Conservation (phyloP, 1,284 basidiomycete genomes). For the Trametes versicolor region DNA sequence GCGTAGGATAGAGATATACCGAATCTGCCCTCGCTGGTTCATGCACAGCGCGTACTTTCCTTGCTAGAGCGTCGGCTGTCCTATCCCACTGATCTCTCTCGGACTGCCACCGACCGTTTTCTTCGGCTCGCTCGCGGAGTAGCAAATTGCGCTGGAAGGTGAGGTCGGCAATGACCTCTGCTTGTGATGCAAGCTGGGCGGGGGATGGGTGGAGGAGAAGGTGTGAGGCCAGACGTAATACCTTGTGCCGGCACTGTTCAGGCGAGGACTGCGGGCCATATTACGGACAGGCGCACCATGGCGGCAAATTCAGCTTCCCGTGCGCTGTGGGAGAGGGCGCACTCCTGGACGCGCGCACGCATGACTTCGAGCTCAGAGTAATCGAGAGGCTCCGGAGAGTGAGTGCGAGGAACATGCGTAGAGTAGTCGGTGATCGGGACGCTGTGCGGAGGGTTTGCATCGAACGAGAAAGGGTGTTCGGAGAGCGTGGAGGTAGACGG, state of each 20-base stretch:
- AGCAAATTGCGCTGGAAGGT: conserved; percentile 67
- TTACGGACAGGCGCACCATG: conserved; percentile 57
- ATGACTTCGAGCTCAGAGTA: conserved; percentile 45
- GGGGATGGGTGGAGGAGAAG: conserved; percentile 46
- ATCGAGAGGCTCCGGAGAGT: conserved; percentile 46
- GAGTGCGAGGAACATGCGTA: conserved; percentile 16
- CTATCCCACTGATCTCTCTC: conserved; percentile 70
- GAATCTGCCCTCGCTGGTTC: conserved; percentile 51
- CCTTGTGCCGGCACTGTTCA: conserved; percentile 47
- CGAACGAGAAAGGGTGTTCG: conserved; percentile 14
- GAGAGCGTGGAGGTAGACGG: conserved; percentile 10
- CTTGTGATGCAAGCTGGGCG: conserved; percentile 66
- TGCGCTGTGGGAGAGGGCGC: conserved; percentile 30
- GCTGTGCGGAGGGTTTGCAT: conserved; percentile 13
- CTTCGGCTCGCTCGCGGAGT: conserved; percentile 58
- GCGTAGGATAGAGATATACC: conserved; percentile 7
- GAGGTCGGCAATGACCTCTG: conserved; percentile 64
- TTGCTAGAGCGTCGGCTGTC: conserved; percentile 68
- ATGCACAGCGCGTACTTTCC: conserved; percentile 52
- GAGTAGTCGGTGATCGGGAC: conserved; percentile 16
- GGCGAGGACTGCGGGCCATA: conserved; percentile 8
- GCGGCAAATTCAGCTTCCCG: conserved; percentile 63
- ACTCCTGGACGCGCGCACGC: conserved; percentile 41
- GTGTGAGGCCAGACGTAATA: conserved; percentile 56
- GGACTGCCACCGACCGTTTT: conserved; percentile 62